Conservation (phyloP, 2,329 filamentous ascomycete genomes). For the Atkinsonella texensis region DNA sequence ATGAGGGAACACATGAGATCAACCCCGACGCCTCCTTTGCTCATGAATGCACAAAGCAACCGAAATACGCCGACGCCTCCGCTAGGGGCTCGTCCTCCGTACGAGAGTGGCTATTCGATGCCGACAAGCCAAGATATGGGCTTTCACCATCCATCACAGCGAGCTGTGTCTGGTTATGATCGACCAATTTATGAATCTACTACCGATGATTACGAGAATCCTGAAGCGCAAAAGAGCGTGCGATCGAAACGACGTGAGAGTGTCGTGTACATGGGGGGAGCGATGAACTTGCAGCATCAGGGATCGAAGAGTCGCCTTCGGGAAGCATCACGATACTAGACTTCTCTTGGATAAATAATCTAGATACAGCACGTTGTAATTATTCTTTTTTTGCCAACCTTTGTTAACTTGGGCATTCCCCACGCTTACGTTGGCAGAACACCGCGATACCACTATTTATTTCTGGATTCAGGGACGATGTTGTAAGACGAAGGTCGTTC, state of each 20-base stretch:
- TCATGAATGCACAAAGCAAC: slow-evolving; percentile 18
- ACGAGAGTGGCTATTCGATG: slow-evolving; percentile 30
- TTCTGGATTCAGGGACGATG: slow-evolving; percentile 7
- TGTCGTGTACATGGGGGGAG: slow-evolving; percentile 41
- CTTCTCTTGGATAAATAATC: neutral
- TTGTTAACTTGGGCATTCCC: neutral
- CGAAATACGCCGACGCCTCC: slow-evolving; percentile 33
- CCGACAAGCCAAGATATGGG: slow-evolving; percentile 15
- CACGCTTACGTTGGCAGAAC: slow-evolving; percentile 3
- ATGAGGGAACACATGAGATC: slow-evolving; percentile 19
- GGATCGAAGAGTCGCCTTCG: slow-evolving; percentile 40
- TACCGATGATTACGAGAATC: slow-evolving; percentile 12
- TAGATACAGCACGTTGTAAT: neutral
- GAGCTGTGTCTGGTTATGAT: slow-evolving; percentile 24
- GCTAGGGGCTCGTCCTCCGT: slow-evolving; percentile 26
- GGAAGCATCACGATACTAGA: slow-evolving; percentile 36
- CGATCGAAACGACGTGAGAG: slow-evolving; percentile 43
- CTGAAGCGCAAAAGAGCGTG: slow-evolving; percentile 18
- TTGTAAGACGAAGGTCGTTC: neutral
- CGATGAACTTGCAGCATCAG: slow-evolving; percentile 36
- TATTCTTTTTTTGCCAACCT: neutral
- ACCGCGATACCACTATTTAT: slow-evolving; percentile 18
- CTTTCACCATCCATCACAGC: slow-evolving; percentile 9
- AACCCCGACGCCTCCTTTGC: slow-evolving; percentile 40
- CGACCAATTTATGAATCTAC: slow-evolving; percentile 21